Conservation (phyloP, 2,329 filamentous ascomycete genomes). For the Cucurbitaria berberidis region DNA sequence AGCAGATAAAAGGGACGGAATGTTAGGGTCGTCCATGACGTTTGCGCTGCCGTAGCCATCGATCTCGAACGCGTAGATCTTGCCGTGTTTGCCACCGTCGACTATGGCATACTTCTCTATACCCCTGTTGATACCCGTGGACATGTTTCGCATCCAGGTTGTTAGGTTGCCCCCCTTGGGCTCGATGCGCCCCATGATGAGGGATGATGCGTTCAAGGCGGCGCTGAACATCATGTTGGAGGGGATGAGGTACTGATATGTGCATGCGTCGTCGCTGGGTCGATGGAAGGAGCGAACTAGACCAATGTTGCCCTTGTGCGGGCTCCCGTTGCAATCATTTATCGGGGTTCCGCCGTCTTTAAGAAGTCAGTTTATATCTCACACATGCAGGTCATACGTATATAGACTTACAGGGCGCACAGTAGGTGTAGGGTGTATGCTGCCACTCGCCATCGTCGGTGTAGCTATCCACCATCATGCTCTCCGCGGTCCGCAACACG, state of each 20-base stretch:
- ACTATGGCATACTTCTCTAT: conserved; percentile 54
- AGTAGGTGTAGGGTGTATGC: conserved; percentile 55
- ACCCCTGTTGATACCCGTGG: conserved; percentile 50
- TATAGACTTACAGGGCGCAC: no score
- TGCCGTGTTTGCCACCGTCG: conserved; percentile 39
- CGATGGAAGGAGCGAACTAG: conserved; percentile 57
- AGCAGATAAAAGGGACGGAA: conserved; percentile 69
- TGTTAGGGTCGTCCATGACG: conserved; percentile 75
- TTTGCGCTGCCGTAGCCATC: conserved; percentile 57
- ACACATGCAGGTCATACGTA: no score
- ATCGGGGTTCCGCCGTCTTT: conserved; percentile 54
- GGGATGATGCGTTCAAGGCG: conserved; percentile 61
- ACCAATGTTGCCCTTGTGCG: conserved; percentile 55
- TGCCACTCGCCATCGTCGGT: conserved; percentile 52
- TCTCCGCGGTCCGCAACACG: conserved; percentile 52
- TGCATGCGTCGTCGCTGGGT: conserved; percentile 58
- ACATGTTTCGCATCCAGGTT: conserved; percentile 62
- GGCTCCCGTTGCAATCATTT: conserved; percentile 61
- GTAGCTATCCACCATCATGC: conserved; percentile 57
- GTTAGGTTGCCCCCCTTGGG: conserved; percentile 55
- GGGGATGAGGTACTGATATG: conserved; percentile 58
- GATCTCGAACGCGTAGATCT: conserved; percentile 57
- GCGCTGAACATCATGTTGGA: conserved; percentile 74
- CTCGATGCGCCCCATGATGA: conserved; percentile 59
- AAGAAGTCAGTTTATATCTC: no score